Evolutionary conservation across 257 asterid species (phyloP).

Genomic region (Solanum etuberosum): DNA sequence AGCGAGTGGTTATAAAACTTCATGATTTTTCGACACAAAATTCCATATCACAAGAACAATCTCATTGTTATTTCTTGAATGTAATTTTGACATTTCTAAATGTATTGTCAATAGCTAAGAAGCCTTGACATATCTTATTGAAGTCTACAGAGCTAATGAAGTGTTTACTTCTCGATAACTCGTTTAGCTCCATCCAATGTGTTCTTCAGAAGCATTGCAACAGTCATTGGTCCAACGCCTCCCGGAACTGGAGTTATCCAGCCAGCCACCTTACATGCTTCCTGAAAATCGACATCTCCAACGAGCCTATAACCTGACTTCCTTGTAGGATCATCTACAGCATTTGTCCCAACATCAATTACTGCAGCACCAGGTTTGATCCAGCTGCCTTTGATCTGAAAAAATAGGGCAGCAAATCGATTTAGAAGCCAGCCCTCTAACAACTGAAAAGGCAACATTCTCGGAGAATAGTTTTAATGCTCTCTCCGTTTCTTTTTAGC

Average conservation of each 20-base stretch:
- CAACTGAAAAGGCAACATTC: background rate
- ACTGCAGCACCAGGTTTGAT: constrained; percentile 97
- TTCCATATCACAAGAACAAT: background rate
- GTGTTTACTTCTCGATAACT: constrained; percentile 27
- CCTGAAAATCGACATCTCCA: constrained; percentile 81
- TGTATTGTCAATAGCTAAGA: background rate
- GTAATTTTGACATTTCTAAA: background rate
- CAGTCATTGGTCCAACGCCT: constrained; percentile 96
- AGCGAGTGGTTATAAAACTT: background rate
- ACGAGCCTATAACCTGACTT: constrained; percentile 88
- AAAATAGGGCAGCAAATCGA: background rate
- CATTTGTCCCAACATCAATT: constrained; percentile 91
- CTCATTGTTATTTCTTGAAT: background rate
- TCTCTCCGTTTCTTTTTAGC: background rate
- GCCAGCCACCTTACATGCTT: constrained; percentile 80
- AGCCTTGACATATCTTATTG: background rate
- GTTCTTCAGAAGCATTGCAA: constrained; percentile 88
- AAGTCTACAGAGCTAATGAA: background rate
- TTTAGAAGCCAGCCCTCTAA: background rate
- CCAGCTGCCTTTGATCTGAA: constrained; percentile 94
- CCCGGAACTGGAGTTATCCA: constrained; percentile 96
- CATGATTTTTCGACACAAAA: background rate
- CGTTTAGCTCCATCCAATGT: constrained; percentile 84
- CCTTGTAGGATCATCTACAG: constrained; percentile 67
- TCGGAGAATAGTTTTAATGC: background rate